Base-by-base conservation (phyloP, 768 basidiomycete species). In the Termitomyces sp. region DNA sequence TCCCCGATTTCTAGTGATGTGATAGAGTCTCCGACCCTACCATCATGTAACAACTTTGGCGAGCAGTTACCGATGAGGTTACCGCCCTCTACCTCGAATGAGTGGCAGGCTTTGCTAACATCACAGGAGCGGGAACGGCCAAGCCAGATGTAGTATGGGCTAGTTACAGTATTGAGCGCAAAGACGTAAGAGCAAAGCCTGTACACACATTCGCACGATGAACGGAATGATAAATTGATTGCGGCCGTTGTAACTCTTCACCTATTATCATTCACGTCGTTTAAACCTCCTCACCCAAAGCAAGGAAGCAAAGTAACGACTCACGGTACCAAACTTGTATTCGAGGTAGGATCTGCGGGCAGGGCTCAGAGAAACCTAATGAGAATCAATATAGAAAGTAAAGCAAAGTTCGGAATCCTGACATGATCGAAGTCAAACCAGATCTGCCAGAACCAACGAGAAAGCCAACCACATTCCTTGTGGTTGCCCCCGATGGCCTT, bases 361-460 rank as follows among this genome's bases (percentile, higher is more conserved):
- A 8, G 83, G 81, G 24, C 78, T 77, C 9, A 82, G 69, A 16
- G 77, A 81, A 36, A 84, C 70, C 73, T 75, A 41, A 26, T 22
- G 24, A 10, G 33, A 49, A 29, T 52, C 36, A 22, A 18, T 44
- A 9, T 47, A 33, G 4, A n/a, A 52, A 54, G 18, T 22, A 47
- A 39, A 46, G 49, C n/a, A 24, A 13, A 18, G 28, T 12, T 50
- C 34, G 58, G 64, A 61, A 66, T 73, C 49, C 64, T 34, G 59
- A 70, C 78, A 63, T 79, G 77, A 61, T 81, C 81, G 59, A 81
- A 81, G 59, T 81, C 79, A 61, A 81, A 82, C 84, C 84, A 89
- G 44, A 85, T 85, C 62, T 86, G 84, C 88, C 88, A 90, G 73
- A 90, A 90, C 83, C 85, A 84, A 4, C 87, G 77, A n/a, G 79